Evolutionary conservation across 768 basidiomycete species (phyloP).

Genomic region (Neoboletus magnificus): DNA sequence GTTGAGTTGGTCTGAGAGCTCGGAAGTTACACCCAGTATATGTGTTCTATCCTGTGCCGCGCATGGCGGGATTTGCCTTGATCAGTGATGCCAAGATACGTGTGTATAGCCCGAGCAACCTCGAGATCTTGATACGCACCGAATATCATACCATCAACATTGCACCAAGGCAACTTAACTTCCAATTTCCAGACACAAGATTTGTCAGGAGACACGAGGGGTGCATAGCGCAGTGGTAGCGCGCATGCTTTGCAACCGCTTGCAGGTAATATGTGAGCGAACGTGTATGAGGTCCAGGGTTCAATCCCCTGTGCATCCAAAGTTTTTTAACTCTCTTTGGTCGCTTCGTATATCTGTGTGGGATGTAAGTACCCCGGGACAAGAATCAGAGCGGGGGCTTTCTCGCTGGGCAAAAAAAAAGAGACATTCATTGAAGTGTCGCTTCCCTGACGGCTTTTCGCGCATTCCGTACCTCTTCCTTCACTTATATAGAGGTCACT

Average conservation of each 20-base stretch:
- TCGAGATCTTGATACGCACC: too few relatives aligned
- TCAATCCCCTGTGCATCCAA: slow-evolving; percentile 41
- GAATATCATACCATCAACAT: too few relatives aligned
- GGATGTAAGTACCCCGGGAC: not conserved
- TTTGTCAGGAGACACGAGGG: not conserved
- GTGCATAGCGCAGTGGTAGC: slow-evolving; percentile 35
- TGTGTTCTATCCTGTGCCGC: not conserved
- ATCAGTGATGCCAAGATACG: not conserved
- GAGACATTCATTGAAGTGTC: too few relatives aligned
- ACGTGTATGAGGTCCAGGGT: slow-evolving; percentile 40
- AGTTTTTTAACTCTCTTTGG: slow-evolving; percentile 7
- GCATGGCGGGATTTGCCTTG: not conserved
- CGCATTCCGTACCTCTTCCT: not conserved
- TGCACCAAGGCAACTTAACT: not conserved
- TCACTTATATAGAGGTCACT: not conserved
- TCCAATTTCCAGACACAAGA: not conserved
- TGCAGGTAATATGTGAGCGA: not conserved
- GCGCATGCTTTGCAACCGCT: slow-evolving; percentile 38
- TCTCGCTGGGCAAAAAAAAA: not conserved
- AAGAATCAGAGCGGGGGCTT: not conserved
- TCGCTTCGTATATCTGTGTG: not conserved
- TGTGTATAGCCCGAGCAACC: not conserved
- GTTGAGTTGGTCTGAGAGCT: not conserved
- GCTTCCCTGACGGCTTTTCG: not conserved
- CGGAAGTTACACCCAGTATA: not conserved